Conservation (phyloP, 306 rosid species). For the Luffa acutangula region DNA sequence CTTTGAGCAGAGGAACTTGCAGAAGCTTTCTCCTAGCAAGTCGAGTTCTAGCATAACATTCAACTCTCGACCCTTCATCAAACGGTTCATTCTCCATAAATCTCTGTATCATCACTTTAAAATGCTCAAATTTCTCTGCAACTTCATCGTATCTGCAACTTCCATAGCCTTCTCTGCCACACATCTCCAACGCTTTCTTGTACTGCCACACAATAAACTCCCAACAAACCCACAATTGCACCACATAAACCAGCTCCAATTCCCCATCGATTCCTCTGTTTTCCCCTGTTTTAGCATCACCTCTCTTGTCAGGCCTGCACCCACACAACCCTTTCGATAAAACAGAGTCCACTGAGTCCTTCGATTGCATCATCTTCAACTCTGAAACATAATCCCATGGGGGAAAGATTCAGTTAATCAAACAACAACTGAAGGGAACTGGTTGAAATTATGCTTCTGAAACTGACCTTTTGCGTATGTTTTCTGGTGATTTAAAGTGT, state of each 20-base stretch:
- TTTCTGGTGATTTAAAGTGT: constrained; percentile 79
- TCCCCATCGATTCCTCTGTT: constrained; percentile 44
- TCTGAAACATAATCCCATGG: constrained; percentile 17
- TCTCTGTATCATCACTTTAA: constrained; percentile 67
- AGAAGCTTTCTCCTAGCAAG: constrained; percentile 56
- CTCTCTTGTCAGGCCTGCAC: constrained; percentile 13
- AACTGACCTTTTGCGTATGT: constrained; percentile 73
- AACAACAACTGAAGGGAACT: background rate
- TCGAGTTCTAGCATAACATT: constrained; percentile 57
- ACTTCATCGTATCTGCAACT: constrained; percentile 37
- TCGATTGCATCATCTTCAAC: constrained; percentile 37
- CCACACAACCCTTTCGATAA: constrained; percentile 26
- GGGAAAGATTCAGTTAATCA: background rate
- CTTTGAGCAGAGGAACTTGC: constrained; percentile 66
- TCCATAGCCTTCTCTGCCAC: constrained; percentile 29
- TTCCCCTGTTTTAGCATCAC: constrained; percentile 28
- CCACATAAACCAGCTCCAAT: constrained; percentile 72
- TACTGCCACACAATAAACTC: constrained; percentile 76
- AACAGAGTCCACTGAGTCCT: constrained; percentile 51
- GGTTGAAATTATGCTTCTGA: background rate
- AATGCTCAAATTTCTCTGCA: constrained; percentile 74
- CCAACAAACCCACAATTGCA: constrained; percentile 85
- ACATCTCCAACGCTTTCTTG: constrained; percentile 42
- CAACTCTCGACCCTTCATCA: constrained; percentile 63
- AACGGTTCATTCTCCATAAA: constrained; percentile 71